These are phyloP conservation scores for Leucosporidium scottii DNA, from an alignment of 768 basidiomycete genomes.

Conservation along the genomic window DNA sequence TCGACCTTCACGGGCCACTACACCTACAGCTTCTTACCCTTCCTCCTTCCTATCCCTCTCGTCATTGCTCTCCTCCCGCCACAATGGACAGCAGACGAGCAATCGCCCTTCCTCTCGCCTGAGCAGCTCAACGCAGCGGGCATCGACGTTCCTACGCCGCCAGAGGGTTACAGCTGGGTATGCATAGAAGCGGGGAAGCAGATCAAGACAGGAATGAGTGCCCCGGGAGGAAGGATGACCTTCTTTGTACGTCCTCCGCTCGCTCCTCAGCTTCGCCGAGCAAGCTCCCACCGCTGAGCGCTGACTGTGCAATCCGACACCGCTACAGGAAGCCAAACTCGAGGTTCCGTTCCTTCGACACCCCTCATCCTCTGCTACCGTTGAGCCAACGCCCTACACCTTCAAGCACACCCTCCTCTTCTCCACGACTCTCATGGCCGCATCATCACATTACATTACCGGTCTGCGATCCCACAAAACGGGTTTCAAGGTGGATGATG, in stretches of 20 bases:
- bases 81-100: neutral
- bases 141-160: neutral
- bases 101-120: neutral
- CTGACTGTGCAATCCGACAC: too few species aligned
- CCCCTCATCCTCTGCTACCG: neutral
- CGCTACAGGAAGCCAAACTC: conserved; percentile 29
- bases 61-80: conserved; percentile 14
- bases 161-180: conserved; percentile 8
- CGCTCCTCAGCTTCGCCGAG: neutral
- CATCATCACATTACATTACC: conserved; percentile 11
- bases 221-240: conserved; percentile 6
- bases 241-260: conserved; percentile 11
- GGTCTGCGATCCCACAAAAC: conserved; percentile 15
- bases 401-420: conserved; percentile 26
- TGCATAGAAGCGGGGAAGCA: conserved; percentile 21
- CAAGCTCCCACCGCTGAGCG: too few species aligned
- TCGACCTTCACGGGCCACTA: conserved; percentile 17
- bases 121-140: neutral
- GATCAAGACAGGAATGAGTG: conserved; percentile 12
- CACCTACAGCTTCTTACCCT: conserved; percentile 7
- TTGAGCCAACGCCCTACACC: neutral
- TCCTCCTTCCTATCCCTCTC: conserved; percentile 12
- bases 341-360: conserved; percentile 25
- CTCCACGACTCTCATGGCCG: conserved; percentile 16
- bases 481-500: neutral